These are phyloP conservation scores for Echinosophora koreensis DNA, from an alignment of 306 rosid species.

Conservation along the genomic window DNA sequence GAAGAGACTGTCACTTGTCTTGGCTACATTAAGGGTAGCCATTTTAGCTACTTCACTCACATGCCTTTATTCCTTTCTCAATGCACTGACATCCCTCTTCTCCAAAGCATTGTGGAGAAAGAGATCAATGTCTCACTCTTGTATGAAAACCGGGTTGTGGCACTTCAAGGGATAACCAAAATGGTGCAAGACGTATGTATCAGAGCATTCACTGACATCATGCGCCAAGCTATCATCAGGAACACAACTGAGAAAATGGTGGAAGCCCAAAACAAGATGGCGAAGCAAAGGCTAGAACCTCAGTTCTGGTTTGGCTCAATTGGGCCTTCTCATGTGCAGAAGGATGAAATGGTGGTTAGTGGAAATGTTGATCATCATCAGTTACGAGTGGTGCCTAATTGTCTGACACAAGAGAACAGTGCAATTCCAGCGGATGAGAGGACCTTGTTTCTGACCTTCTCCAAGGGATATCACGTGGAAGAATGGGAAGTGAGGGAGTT, in stretches of 20 bases:
- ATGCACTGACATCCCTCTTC: conserved; percentile 51
- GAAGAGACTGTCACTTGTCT: conserved; percentile 69
- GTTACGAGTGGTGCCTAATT: background rate
- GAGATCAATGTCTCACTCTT: conserved; percentile 53
- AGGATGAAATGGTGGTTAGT: too few species aligned
- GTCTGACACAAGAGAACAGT: background rate
- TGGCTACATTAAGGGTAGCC: conserved; percentile 30
- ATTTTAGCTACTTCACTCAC: too few species aligned
- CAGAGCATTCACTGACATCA: conserved; percentile 62
- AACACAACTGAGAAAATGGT: conserved; percentile 1
- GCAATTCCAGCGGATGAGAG: conserved; percentile 51
- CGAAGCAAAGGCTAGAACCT: background rate
- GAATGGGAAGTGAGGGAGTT: conserved; percentile 75
- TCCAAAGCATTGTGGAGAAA: conserved; percentile 55
- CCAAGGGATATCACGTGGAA: conserved; percentile 63
- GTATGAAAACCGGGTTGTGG: conserved; percentile 27
- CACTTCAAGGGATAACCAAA: conserved; percentile 44
- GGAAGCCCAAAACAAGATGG: conserved; percentile 32
- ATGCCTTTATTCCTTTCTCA: background rate
- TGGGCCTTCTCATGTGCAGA: background rate
- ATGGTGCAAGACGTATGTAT: conserved; percentile 50
- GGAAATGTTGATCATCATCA: background rate
- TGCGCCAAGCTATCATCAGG: conserved; percentile 40
- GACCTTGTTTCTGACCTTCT: conserved; percentile 83
- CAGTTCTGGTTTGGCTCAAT: conserved; percentile 34